phyloP scores from a whole-genome alignment of 1,139 yeast species.

The Lodderomyces orthopsilosis region DNA sequence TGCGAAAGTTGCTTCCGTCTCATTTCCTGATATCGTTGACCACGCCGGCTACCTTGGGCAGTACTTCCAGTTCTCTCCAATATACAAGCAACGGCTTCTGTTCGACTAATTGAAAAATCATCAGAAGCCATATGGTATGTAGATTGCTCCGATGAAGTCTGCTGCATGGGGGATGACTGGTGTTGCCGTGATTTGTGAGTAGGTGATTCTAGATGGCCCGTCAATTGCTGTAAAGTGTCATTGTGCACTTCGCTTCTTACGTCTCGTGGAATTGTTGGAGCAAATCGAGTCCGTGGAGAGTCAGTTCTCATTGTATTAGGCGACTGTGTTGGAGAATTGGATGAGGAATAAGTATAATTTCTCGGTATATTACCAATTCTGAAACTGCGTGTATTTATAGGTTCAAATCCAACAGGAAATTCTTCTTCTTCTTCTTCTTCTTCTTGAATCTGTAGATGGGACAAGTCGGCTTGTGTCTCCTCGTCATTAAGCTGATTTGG shows the following conservation, averaged over 20 bases:
- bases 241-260: neutral
- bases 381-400: neutral
- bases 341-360: neutral
- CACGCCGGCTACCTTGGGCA: conserved; percentile 10
- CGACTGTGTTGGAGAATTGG: neutral
- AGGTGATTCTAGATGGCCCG: neutral
- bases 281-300: neutral
- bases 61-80: conserved; percentile 13
- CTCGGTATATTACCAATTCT: neutral
- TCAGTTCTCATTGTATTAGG: neutral
- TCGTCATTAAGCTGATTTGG: neutral
- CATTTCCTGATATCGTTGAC: conserved; percentile 8
- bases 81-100: conserved; percentile 13
- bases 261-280: neutral
- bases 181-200: neutral
- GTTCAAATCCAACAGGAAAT: conserved; percentile 8
- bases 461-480: neutral
- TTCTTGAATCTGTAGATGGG: neutral
- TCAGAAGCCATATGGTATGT: neutral
- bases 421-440: conserved; percentile 5
- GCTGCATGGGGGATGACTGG: neutral
- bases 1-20: conserved; percentile 3
- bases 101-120: conserved; percentile 1
- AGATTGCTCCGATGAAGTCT: neutral
- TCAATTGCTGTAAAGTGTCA: conserved; percentile 3